A percentile compares a stretch with the other conserved stretches of the same genome.
These are phyloP conservation scores for Excoecaria agallocha DNA, from an alignment of 345 rosid genomes.

Conservation along the genomic window DNA sequence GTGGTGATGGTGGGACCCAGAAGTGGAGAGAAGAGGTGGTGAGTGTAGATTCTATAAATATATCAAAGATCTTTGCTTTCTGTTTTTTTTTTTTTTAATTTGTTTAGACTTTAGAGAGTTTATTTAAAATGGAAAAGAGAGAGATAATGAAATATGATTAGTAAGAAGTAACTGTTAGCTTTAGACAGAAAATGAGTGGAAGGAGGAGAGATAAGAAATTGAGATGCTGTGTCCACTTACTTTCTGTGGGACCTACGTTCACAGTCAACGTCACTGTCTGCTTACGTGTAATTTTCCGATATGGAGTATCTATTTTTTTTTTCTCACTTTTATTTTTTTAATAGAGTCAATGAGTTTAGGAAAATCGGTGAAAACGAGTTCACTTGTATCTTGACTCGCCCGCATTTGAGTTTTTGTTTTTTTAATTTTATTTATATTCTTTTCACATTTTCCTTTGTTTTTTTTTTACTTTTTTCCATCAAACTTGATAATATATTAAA, in stretches of 20 bases:
- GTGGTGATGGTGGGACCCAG: constrained; percentile 20
- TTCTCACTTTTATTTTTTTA: too few relatives aligned
- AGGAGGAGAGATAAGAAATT: neutral
- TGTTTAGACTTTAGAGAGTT: neutral
- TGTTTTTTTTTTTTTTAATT: too few relatives aligned
- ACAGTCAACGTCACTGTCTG: constrained; percentile 38
- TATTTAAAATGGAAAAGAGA: too few relatives aligned
- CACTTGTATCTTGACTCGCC: too few relatives aligned
- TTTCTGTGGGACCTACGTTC: constrained; percentile 18
- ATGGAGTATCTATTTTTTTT: neutral
- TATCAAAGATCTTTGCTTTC: constrained; percentile 10
- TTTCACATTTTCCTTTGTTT: too few relatives aligned
- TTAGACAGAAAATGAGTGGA: constrained; percentile 9
- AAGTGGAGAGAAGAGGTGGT: constrained; percentile 26
- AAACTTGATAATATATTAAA: too few relatives aligned
- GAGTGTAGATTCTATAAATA: constrained; percentile 46
- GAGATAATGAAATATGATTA: neutral
- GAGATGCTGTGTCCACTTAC: constrained; percentile 46
- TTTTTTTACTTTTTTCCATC: too few relatives aligned
- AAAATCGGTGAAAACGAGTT: too few relatives aligned
- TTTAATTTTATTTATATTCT: too few relatives aligned
- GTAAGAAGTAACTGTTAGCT: neutral
- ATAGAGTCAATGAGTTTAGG: neutral
- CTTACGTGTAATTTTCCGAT: constrained; percentile 26
- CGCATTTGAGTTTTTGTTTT: too few relatives aligned